Conservation (phyloP, 202 grass and related monocot genomes). For the Dendrocalamus latiflorus region DNA sequence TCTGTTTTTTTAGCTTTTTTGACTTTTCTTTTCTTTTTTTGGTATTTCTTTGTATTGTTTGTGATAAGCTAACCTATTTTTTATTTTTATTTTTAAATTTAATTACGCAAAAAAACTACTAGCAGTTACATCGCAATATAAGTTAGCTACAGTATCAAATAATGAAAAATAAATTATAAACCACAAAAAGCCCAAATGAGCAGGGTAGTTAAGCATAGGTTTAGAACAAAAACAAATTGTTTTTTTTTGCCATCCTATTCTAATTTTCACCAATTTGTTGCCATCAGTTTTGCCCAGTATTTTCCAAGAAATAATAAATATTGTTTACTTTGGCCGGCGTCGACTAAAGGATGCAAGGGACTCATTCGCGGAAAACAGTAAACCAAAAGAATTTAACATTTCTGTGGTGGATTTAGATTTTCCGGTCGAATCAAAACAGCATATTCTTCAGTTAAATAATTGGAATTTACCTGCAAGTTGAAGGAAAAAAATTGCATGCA, state of each 20-base stretch:
- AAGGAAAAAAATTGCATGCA: background rate
- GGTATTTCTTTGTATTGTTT: no score
- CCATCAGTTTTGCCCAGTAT: background rate
- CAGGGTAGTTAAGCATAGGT: background rate
- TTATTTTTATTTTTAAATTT: no score
- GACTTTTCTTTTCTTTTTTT: no score
- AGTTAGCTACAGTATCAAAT: no score
- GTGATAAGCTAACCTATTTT: no score
- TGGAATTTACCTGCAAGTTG: background rate
- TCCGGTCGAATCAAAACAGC: background rate
- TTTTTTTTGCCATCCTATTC: background rate
- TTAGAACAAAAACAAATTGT: background rate
- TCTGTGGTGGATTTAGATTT: background rate
- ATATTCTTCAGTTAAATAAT: background rate
- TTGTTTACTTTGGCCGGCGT: background rate
- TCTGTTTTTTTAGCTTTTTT: no score
- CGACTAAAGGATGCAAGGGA: background rate
- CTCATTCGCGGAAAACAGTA: background rate
- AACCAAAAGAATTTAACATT: background rate
- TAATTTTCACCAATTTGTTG: background rate
- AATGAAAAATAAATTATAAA: no score
- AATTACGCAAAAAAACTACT: no score
- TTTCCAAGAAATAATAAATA: no score
- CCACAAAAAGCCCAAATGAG: no score
- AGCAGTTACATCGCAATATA: no score